Base-by-base conservation (phyloP, 495 filamentous ascomycete genomes). In the Beverwykella pulmonaria region DNA sequence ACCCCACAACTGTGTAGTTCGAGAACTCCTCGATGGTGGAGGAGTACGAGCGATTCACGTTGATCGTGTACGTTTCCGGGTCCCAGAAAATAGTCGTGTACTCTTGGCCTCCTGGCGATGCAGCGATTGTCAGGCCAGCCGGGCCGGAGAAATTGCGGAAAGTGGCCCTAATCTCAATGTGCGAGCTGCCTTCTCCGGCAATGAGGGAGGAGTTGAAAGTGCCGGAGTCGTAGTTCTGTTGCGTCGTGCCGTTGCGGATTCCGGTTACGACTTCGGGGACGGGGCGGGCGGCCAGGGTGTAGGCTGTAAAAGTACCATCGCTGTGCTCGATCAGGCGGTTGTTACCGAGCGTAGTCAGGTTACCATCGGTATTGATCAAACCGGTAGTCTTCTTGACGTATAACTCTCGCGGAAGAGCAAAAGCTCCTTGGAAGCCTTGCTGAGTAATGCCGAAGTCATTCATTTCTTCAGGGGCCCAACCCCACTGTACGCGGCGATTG, bases 361-460 rank as follows among this genome's bases (percentile, higher is more conserved):
- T 53, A 39, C 72, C 73, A 29, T 73, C 65, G 7, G 67, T 50
- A 47, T 76, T 68, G 9, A 76, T 52, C 1, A 80, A 67, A 9
- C 70, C 63, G 32, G 68, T 68, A 27, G 74, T 73, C 46, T 72
- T 69, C 47, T 77, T 72, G 20, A 80, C 78, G 60, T 76, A 81
- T n/a, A 79, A 58, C 52, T 81, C 70, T 0, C 78, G 73, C 0
- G 78, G 77, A 1, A 82, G 75, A n/a, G 75, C 74, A 10, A 58
- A 78, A 39, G 12, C 71, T n/a, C 79, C 79, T 61, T 80, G 77
- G 68, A 75, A 81, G n/a, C 79, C 79, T 49, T 79, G 73, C 26
- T 78, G 77, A 0, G 22, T 75, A 32, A 75, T 61, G 17, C 61
- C 70, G 67, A 78, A 79, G 52, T 74, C 67, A 39, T 62, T 70